A percentile compares a stretch with the other conserved stretches of the same genome.
Evolutionary conservation across 768 basidiomycete genomes (phyloP).

Genomic region (Fomitopsis serialis): DNA sequence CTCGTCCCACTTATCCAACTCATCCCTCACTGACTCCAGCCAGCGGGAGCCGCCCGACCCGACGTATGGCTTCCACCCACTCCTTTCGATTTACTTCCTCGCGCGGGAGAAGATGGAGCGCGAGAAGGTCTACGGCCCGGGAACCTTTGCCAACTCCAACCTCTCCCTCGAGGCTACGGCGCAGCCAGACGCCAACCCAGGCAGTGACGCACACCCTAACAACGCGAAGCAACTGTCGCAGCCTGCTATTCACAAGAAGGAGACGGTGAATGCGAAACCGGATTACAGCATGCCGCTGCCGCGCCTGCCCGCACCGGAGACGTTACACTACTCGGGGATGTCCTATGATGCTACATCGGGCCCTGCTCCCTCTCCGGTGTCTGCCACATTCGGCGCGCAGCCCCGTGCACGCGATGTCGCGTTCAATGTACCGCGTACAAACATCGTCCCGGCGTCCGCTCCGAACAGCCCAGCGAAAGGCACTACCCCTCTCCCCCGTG

Average conservation of each 20-base stretch:
- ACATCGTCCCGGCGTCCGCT: slow-evolving; percentile 13
- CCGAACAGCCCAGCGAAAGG: slow-evolving; percentile 24
- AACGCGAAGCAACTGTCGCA: slow-evolving; percentile 27
- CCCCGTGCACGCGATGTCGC: slow-evolving; percentile 63
- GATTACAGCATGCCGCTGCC: slow-evolving; percentile 85
- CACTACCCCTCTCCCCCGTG: slow-evolving; percentile 52
- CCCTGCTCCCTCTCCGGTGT: slow-evolving; percentile 48
- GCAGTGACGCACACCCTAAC: slow-evolving; percentile 17
- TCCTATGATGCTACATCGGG: slow-evolving; percentile 60
- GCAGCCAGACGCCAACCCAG: slow-evolving; percentile 11
- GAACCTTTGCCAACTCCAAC: slow-evolving; percentile 91
- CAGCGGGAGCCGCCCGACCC: slow-evolving; percentile 64
- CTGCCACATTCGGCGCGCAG: slow-evolving; percentile 45
- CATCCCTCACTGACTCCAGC: slow-evolving; percentile 38
- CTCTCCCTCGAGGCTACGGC: slow-evolving; percentile 46
- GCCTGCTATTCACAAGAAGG: slow-evolving; percentile 29
- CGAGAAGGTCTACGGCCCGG: slow-evolving; percentile 89
- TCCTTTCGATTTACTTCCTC: slow-evolving; percentile 95
- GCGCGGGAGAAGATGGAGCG: slow-evolving; percentile 94
- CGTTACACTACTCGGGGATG: slow-evolving; percentile 76
- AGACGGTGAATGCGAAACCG: slow-evolving; percentile 36
- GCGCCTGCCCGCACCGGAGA: slow-evolving; percentile 73
- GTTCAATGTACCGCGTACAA: slow-evolving; percentile 29
- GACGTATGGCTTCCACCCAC: slow-evolving; percentile 88
- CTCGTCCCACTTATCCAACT: slow-evolving; percentile 47